Evolutionary conservation across 768 basidiomycete genomes (phyloP).

Genomic region (Pulveroboletus sp.): DNA sequence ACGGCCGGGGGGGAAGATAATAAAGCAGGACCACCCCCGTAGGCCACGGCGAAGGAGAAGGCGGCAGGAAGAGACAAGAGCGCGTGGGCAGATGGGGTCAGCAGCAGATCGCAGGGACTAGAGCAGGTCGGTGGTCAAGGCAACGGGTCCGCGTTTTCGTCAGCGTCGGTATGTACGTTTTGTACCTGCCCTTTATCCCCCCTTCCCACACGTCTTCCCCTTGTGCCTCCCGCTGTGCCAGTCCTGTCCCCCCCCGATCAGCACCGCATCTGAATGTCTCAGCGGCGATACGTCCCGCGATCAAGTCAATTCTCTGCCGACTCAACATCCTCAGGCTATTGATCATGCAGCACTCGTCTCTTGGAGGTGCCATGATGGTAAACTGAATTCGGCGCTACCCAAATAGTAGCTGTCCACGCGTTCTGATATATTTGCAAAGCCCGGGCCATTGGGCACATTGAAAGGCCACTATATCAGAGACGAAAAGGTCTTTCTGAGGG

Average conservation of each 20-base stretch:
- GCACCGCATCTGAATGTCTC: background rate
- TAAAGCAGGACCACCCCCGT: slow-evolving; percentile 19
- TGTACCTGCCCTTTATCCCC: slow-evolving; percentile 19
- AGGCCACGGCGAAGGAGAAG: slow-evolving; percentile 23
- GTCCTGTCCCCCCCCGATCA: background rate
- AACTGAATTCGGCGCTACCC: no score
- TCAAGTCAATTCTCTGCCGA: no score
- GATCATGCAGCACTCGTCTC: no score
- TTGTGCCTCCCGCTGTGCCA: background rate
- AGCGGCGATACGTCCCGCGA: no score
- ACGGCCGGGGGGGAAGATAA: background rate
- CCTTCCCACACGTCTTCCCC: slow-evolving; percentile 10
- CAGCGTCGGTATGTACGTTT: background rate
- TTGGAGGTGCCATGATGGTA: no score
- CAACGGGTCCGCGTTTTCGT: slow-evolving; percentile 35
- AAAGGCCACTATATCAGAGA: no score
- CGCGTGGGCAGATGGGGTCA: slow-evolving; percentile 13
- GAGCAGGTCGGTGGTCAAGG: slow-evolving; percentile 50
- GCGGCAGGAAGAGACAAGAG: slow-evolving; percentile 19
- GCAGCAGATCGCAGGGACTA: slow-evolving; percentile 33
- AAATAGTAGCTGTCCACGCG: background rate
- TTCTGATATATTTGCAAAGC: no score
- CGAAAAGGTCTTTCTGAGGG: no score
- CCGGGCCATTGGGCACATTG: no score
- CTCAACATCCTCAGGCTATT: no score